Percentiles rank a stretch among this genome's conserved stretches.
phyloP scores from a whole-genome alignment of 1,139 yeast species.

The Sugiyamaella xylanicola region DNA sequence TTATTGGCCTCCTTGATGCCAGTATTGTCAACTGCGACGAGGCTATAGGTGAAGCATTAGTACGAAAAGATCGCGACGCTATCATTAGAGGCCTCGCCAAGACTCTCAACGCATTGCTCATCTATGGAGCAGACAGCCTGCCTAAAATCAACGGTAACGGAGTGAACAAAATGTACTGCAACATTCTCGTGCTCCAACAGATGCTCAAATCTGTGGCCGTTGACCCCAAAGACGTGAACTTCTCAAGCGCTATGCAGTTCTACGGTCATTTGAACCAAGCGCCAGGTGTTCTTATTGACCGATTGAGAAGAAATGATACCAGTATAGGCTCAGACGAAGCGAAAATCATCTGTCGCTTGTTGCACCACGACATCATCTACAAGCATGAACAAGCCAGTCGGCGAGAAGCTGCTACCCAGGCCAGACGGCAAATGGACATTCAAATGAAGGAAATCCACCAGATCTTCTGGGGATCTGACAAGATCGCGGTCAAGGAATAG shows the following conservation, averaged over 20 bases:
- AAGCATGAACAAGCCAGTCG: constrained; percentile 35
- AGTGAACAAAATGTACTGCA: constrained; percentile 63
- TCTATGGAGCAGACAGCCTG: constrained; percentile 62
- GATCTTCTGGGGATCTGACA: constrained; percentile 33
- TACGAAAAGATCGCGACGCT: constrained; percentile 39
- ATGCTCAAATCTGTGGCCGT: constrained; percentile 64
- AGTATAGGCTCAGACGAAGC: constrained; percentile 34
- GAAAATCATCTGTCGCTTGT: constrained; percentile 34
- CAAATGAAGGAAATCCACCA: constrained; percentile 33
- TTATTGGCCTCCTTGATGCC: constrained; percentile 60
- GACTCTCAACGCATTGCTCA: constrained; percentile 58
- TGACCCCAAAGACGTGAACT: constrained; percentile 61
- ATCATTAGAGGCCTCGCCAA: constrained; percentile 55
- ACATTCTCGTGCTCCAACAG: constrained; percentile 74
- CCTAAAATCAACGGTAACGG: constrained; percentile 64
- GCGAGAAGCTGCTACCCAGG: constrained; percentile 35
- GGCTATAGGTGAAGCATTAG: constrained; percentile 37
- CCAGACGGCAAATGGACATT: constrained; percentile 31
- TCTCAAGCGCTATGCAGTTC: constrained; percentile 58
- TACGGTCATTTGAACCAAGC: constrained; percentile 53
- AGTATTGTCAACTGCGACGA: constrained; percentile 58
- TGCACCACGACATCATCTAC: constrained; percentile 33
- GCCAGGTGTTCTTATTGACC: constrained; percentile 32
- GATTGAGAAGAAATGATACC: constrained; percentile 27
- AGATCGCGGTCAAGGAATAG: constrained; percentile 6